Evolutionary conservation across 306 rosid genomes (phyloP), one percentile per base, ranked within the genome.

Genomic region (Dryas alaskensis): DNA sequence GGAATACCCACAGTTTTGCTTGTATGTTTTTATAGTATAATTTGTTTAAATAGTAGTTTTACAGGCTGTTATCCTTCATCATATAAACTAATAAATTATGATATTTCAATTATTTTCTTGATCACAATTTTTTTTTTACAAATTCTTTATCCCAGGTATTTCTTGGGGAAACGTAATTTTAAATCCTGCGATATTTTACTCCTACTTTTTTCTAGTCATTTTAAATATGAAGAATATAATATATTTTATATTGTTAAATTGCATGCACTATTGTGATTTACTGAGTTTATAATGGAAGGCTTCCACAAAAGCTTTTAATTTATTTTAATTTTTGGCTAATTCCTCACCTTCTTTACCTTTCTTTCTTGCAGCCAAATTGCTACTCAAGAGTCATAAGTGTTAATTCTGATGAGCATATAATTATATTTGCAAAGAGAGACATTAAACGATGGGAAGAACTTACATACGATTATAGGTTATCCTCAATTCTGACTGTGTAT

Each of bases 391-490:
- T 92, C 67, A 84, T 94, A 37, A 94, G 89, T 74, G 92, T 92
- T 27, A 87, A 88, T 12, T 93, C 91, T 2, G 99, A 94, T 54
- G 99, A 94, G 64, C 99, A 94, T 81, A 94, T 94, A 65, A 92
- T 94, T 81, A 94, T 94, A 81, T 94, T 87, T 77, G 99, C 99
- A 10, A 94, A 92, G 89, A 83, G 99, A 84, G 97, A 94, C 85
- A 92, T 94, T 57, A 92, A 90, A 79, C 90, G 89, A 73, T 95
- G 98, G 98, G 97, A 95, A 83, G 99, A 95, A 81, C 97, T 95
- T 57, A 95, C 99, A 79, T 95, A 95, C 44, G 99, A 95, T 78
- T 95, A 95, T 60, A 95, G 99, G 99, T 92, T 58, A 63, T 76
- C 60, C 77, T 74, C 75, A 71, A 55, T 61, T 73, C 69, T 46